Conservation (phyloP, 306 rosid genomes). For the Rubus idaeus region DNA sequence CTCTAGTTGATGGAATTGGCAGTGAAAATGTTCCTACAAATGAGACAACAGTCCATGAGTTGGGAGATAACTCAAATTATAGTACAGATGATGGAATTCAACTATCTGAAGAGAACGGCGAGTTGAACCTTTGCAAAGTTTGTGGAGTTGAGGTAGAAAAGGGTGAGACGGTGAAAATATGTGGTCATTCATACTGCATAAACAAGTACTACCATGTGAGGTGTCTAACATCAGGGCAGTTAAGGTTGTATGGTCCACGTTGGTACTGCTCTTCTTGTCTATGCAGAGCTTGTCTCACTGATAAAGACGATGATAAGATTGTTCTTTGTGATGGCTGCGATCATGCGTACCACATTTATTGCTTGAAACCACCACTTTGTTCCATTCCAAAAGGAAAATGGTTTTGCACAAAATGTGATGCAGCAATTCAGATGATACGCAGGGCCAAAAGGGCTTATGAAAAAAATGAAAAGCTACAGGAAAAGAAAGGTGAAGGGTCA, state of each 20-base stretch:
- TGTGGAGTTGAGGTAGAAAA: conserved; percentile 52
- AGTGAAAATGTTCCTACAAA: conserved; percentile 41
- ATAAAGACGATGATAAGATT: conserved; percentile 64
- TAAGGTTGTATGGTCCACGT: conserved; percentile 40
- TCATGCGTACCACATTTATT: conserved; percentile 81
- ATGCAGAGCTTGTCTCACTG: conserved; percentile 68
- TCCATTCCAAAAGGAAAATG: conserved; percentile 71
- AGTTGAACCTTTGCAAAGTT: conserved; percentile 44
- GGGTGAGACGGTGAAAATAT: conserved; percentile 41
- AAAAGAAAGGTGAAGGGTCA: conserved; percentile 34
- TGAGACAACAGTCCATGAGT: conserved; percentile 40
- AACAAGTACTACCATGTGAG: conserved; percentile 61
- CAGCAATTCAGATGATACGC: conserved; percentile 54
- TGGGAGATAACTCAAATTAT: conserved; percentile 52
- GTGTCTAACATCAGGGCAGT: conserved; percentile 74
- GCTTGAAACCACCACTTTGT: conserved; percentile 65
- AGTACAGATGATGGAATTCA: conserved; percentile 43
- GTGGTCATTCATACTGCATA: conserved; percentile 64
- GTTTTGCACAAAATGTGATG: conserved; percentile 78
- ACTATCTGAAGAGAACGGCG: conserved; percentile 23
- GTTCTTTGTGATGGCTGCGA: conserved; percentile 94
- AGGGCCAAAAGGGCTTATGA: conserved; percentile 53
- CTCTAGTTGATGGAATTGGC: conserved; percentile 34
- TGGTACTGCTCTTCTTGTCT: conserved; percentile 98
- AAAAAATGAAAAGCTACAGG: conserved; percentile 37